These are phyloP conservation scores for Piloderma croceum DNA, from an alignment of 768 basidiomycete species.

Conservation along the genomic window DNA sequence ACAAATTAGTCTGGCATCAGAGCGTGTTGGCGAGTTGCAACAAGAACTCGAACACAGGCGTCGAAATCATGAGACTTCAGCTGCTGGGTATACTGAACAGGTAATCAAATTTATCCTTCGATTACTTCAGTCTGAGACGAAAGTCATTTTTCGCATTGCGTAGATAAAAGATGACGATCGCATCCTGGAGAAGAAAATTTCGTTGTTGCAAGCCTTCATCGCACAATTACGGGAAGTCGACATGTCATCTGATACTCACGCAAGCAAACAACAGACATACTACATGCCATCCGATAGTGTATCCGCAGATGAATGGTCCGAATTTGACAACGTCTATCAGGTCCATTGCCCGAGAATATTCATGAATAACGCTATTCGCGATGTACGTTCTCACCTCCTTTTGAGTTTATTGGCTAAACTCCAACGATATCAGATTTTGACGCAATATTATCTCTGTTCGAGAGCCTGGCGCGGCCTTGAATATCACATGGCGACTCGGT, in stretches of 20 bases:
- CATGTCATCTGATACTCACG: constrained; percentile 23
- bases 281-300: constrained; percentile 65
- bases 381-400: constrained; percentile 46
- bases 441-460: constrained; percentile 85
- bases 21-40: constrained; percentile 49
- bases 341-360: constrained; percentile 81
- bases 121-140: no score
- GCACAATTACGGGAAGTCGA: constrained; percentile 46
- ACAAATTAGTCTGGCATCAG: constrained; percentile 54
- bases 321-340: constrained; percentile 89
- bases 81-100: no score
- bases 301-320: constrained; percentile 64
- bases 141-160: no score
- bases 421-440: constrained; percentile 55
- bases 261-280: constrained; percentile 40
- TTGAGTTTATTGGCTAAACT: constrained; percentile 7
- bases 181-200: constrained; percentile 41
- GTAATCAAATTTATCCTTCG: no score
- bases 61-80: no score
- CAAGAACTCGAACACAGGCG: constrained; percentile 14
- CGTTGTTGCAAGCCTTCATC: constrained; percentile 57
- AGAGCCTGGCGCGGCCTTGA: constrained; percentile 71
- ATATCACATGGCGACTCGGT: constrained; percentile 86
- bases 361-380: constrained; percentile 69
- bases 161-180: not conserved